Percentiles rank a stretch among this genome's conserved stretches.
These are phyloP conservation scores for Phytophthora syringae DNA, from an alignment of 352 stramenopile genomes.

Conservation along the genomic window DNA sequence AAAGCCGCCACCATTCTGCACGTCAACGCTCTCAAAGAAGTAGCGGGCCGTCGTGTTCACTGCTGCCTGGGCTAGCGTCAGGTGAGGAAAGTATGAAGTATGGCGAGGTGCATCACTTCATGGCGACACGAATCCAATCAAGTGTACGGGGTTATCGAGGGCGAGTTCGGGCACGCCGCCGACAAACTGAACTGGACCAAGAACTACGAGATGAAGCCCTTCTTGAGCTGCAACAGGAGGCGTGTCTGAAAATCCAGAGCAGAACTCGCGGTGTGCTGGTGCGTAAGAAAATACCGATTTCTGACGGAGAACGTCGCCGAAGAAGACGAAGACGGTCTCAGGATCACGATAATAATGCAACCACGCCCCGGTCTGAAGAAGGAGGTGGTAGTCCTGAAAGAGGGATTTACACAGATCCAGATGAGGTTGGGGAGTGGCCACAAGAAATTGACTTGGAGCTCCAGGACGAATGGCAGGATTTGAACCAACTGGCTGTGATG, in stretches of 20 bases:
- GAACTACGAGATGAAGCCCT: slow-evolving; percentile 55
- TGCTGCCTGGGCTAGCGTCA: slow-evolving; percentile 8
- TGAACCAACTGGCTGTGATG: slow-evolving; percentile 36
- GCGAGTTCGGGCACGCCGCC: slow-evolving; percentile 19
- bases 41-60: slow-evolving; percentile 13
- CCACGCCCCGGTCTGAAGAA: neutral
- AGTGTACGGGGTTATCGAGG: slow-evolving; percentile 40
- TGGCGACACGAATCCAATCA: slow-evolving; percentile 54
- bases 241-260: slow-evolving; percentile 49
- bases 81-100: slow-evolving; percentile 24
- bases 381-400: neutral
- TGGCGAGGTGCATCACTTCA: slow-evolving; percentile 27
- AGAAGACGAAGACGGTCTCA: slow-evolving; percentile 13
- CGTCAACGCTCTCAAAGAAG: slow-evolving; percentile 7
- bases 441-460: slow-evolving; percentile 59
- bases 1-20: slow-evolving; percentile 1
- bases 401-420: slow-evolving; percentile 26
- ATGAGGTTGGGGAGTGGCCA: slow-evolving; percentile 50
- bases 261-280: slow-evolving; percentile 44
- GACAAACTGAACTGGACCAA: slow-evolving; percentile 34
- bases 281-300: slow-evolving; percentile 31
- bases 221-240: slow-evolving; percentile 42
- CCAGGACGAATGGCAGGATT: slow-evolving; percentile 57
- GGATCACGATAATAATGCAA: neutral
- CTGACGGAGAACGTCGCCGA: slow-evolving; percentile 20